Evolutionary conservation across 1,139 yeast species (phyloP), one percentile per base, ranked within the genome.

Genomic region (Kodamaea arcana): DNA sequence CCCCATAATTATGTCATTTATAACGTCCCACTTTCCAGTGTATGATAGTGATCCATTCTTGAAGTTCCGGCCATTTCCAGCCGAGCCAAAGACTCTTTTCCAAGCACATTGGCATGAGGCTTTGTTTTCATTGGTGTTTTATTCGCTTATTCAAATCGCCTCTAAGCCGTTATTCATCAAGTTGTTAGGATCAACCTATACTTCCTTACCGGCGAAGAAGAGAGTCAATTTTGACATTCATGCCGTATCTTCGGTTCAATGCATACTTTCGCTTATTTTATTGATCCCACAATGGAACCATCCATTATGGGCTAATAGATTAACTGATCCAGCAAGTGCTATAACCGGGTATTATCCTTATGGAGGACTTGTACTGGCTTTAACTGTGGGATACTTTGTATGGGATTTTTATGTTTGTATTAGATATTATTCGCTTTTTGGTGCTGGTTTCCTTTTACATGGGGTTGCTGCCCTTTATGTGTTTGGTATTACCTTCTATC

Each of bases 181-280:
- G 16, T 31, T 72, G 20, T 61, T 78, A 40, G 74, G 78, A 13
- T 55, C 61, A 16, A 49, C 66, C 33, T 83, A 84, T 58, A 68
- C 66, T 8, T 48, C 58, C 8, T 64, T 80, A 38, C 54, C 65
- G 23, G 47, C 49, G 22, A 74, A 76, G 42, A 69, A 74, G 24
- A 67, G 67, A 49, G 56, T 82, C 48, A 90, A 92, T 56, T 86
- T 86, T 51, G 94, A 88, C 55, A 82, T 90, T 47, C 96, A 92
- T 57, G 74, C 84, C 15, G 96, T 88, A 3, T 86, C 97, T 3
- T 83, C 83, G 77, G 71, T 88, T 27, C 97, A 92, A 58, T 75
- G 90, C 36, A 39, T 80, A 3, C 44, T 82, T 28, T 80, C 88
- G 31, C 52, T 83, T 33, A 50, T 55, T 6, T 49, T 78, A 8